Percentiles rank a stretch among this genome's conserved stretches.
phyloP scores from a whole-genome alignment of 1,284 basidiomycete species.

The Cutaneotrichosporon mucoides region DNA sequence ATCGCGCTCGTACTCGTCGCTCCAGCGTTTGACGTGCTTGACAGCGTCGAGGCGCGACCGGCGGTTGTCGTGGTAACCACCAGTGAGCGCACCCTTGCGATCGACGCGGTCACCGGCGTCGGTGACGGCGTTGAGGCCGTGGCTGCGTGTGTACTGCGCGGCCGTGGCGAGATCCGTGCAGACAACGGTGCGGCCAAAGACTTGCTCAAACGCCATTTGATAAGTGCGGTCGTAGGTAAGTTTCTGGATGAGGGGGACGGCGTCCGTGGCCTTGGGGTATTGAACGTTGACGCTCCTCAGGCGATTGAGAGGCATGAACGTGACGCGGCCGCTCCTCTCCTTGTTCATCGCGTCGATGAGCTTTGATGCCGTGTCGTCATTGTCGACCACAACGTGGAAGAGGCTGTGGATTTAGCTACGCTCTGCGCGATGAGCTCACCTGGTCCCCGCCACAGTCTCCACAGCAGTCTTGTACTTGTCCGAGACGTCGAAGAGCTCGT shows the following conservation, averaged over 20 bases:
- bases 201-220: conserved; percentile 77
- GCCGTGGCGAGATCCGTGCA: conserved; percentile 89
- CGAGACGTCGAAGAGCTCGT: conserved; percentile 85
- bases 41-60: conserved; percentile 86
- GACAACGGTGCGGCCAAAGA: conserved; percentile 97
- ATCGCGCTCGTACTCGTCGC: conserved; percentile 65
- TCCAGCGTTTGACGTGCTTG: conserved; percentile 73
- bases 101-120: conserved; percentile 97
- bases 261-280: conserved; percentile 77
- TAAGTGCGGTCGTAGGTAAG: conserved; percentile 70
- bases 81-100: conserved; percentile 89
- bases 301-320: conserved; percentile 98
- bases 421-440: conserved; percentile 48
- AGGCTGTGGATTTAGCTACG: conserved; percentile 55
- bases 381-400: conserved; percentile 97
- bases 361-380: conserved; percentile 80
- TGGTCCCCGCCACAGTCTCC: conserved; percentile 78
- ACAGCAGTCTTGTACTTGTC: conserved; percentile 93
- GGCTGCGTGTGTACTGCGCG: conserved; percentile 88
- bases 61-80: conserved; percentile 90
- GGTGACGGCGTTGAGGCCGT: conserved; percentile 94
- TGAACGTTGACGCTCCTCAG: conserved; percentile 66
- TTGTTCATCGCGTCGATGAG: conserved; percentile 88
- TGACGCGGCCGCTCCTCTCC: conserved; percentile 89
- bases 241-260: conserved; percentile 80